phyloP scores from a whole-genome alignment of 2,329 filamentous ascomycete species.

The Aspergillus fumigatus region DNA sequence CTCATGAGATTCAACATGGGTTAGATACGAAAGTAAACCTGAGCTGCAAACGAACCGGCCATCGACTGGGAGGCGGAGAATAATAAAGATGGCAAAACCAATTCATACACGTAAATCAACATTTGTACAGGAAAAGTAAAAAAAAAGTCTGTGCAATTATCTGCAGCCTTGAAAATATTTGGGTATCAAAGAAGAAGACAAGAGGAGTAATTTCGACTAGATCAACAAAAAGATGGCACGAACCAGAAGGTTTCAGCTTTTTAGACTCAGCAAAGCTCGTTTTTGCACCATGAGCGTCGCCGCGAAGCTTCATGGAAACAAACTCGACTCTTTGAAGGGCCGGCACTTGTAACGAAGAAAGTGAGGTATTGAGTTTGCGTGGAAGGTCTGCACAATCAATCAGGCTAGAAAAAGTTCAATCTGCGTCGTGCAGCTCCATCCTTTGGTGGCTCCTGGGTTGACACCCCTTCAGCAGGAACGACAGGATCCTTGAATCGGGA shows the following conservation, averaged over 20 bases:
- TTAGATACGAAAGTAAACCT: neutral
- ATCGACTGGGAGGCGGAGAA: neutral
- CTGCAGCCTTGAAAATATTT: neutral
- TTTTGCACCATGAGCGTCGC: neutral
- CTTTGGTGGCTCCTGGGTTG: conserved; percentile 10
- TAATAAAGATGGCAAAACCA: neutral
- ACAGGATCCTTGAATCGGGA: conserved; percentile 13
- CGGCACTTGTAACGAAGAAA: neutral
- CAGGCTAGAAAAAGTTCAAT: conserved; percentile 26
- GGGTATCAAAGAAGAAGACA: neutral
- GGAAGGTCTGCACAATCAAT: neutral
- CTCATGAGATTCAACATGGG: conserved; percentile 13
- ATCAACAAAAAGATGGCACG: neutral
- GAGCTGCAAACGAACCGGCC: neutral
- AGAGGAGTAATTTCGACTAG: neutral
- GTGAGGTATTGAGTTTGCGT: neutral
- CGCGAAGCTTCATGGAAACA: neutral
- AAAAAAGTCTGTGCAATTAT: neutral
- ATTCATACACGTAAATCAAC: neutral
- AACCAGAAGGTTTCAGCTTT: neutral
- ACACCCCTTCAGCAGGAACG: conserved; percentile 7
- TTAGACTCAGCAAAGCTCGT: neutral
- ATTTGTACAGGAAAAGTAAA: neutral
- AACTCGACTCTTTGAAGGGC: neutral
- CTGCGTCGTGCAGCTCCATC: conserved; percentile 19